phyloP scores from a whole-genome alignment of 2,329 filamentous ascomycete species.

The Colletotrichum paranaense region DNA sequence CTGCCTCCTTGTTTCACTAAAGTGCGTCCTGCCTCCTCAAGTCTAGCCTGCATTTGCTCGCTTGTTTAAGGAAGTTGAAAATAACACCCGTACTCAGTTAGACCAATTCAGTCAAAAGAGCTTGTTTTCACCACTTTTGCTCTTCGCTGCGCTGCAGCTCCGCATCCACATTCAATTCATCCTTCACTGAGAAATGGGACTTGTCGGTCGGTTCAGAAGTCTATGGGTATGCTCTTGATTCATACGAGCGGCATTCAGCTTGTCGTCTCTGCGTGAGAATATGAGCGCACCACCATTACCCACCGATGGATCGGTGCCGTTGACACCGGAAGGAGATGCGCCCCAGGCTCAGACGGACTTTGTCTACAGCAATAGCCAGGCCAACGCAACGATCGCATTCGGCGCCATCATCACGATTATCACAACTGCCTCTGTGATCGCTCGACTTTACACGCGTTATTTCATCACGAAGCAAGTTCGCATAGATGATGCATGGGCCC shows the following conservation, averaged over 20 bases:
- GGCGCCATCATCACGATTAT: background rate
- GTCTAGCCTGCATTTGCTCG: background rate
- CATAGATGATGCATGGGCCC: conserved; percentile 10
- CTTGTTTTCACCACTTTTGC: conserved; percentile 15
- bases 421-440: conserved; percentile 3
- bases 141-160: background rate
- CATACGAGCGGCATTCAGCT: background rate
- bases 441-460: conserved; percentile 6
- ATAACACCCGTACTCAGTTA: background rate
- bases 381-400: background rate
- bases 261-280: background rate
- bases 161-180: background rate
- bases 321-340: background rate
- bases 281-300: background rate
- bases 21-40: conserved; percentile 12
- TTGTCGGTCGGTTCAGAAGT: background rate
- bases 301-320: background rate
- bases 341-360: too few relatives aligned
- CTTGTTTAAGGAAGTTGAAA: background rate
- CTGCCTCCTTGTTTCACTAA: conserved; percentile 15
- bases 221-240: background rate
- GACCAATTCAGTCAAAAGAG: background rate
- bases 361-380: background rate
- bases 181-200: background rate
- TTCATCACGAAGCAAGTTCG: conserved; percentile 9